A percentile compares a stretch with the other conserved stretches of the same genome.
phyloP scores from a whole-genome alignment of 441 rosid genomes.

The Gossypium gossypioides region DNA sequence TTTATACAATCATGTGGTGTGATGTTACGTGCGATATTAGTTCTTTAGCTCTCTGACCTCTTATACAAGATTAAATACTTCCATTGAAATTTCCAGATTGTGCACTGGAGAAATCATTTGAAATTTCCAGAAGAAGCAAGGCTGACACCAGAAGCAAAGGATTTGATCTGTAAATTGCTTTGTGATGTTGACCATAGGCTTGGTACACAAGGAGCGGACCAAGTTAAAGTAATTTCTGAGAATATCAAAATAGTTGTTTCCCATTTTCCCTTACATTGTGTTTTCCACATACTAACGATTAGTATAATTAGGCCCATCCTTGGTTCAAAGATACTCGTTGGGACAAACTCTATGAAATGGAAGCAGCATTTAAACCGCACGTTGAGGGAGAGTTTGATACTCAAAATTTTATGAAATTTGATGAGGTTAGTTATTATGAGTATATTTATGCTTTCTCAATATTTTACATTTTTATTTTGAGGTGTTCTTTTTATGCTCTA shows the following conservation, averaged over 20 bases:
- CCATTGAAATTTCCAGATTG: slow-evolving; percentile 40
- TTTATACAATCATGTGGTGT: background rate
- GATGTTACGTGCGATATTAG: background rate
- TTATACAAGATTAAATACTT: background rate
- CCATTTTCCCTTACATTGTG: background rate
- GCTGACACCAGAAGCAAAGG: slow-evolving; percentile 70
- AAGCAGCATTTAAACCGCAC: slow-evolving; percentile 89
- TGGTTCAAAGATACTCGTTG: slow-evolving; percentile 79
- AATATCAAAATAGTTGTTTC: background rate
- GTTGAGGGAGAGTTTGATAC: slow-evolving; percentile 90
- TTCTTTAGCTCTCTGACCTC: background rate
- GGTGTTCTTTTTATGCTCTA: background rate
- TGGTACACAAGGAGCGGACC: slow-evolving; percentile 63
- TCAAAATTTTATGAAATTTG: slow-evolving; percentile 90
- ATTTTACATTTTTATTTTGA: background rate
- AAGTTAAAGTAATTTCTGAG: slow-evolving; percentile 57
- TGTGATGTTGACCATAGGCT: slow-evolving; percentile 85
- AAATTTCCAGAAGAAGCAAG: slow-evolving; percentile 78
- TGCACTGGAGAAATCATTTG: slow-evolving; percentile 79
- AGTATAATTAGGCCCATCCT: slow-evolving; percentile 62
- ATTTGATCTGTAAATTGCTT: slow-evolving; percentile 73
- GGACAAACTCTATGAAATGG: slow-evolving; percentile 77
- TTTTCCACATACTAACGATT: slow-evolving; percentile 15
- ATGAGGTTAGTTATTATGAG: slow-evolving; percentile 48
- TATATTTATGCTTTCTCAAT: background rate